Evolutionary conservation across 1,284 basidiomycete genomes (phyloP).

Genomic region (Boletus sp.): DNA sequence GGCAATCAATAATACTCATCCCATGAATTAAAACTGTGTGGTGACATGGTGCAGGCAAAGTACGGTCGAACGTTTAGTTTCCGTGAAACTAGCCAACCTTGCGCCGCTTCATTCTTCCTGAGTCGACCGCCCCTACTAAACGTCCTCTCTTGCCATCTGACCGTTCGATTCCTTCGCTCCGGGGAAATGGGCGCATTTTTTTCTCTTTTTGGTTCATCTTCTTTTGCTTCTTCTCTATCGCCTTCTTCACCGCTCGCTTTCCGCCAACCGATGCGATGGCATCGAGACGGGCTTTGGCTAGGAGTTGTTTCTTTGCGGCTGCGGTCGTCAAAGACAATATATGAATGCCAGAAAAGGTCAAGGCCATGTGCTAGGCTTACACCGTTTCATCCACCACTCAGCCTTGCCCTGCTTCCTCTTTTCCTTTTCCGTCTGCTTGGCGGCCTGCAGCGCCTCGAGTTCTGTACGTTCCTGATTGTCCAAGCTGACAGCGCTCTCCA

Average conservation of each 20-base stretch:
- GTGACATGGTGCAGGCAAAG: no score
- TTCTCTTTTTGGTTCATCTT: conserved; percentile 90
- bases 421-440: conserved; percentile 66
- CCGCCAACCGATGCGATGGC: conserved; percentile 73
- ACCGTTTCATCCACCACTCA: conserved; percentile 84
- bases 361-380: conserved; percentile 41
- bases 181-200: conserved; percentile 68
- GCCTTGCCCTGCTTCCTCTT: conserved; percentile 76
- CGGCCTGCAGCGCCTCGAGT: conserved; percentile 56
- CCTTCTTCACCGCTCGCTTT: conserved; percentile 78
- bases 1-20: conserved; percentile 28
- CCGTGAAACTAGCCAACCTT: conserved; percentile 16
- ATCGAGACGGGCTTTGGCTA: conserved; percentile 74
- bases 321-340: conserved; percentile 6
- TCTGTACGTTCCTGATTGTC: conserved; percentile 71
- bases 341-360: conserved; percentile 1
- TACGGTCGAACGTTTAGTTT: not conserved
- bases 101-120: conserved; percentile 21
- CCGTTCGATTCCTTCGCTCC: conserved; percentile 15
- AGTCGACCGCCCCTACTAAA: conserved; percentile 10
- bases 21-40: conserved; percentile 1
- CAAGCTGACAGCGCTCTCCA: conserved; percentile 76
- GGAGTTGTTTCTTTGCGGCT: conserved; percentile 76
- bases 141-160: conserved; percentile 18
- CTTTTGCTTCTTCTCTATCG: conserved; percentile 84